These are phyloP conservation scores for Tulasnella sp. DNA, from an alignment of 768 basidiomycete genomes.

Conservation along the genomic window DNA sequence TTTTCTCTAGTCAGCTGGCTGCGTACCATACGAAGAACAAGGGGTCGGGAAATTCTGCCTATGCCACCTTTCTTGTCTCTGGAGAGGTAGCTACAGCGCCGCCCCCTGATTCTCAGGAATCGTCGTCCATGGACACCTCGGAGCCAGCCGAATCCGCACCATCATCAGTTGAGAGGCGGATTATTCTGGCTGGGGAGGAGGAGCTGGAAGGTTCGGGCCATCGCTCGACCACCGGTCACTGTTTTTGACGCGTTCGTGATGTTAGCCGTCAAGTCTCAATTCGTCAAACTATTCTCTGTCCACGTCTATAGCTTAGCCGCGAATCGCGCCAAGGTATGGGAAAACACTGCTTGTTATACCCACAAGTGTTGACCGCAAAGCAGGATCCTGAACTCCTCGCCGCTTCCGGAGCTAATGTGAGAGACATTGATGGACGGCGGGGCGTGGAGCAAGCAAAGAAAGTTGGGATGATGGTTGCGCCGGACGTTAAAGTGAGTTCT, in stretches of 20 bases:
- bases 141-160: conserved; percentile 16
- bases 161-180: conserved; percentile 35
- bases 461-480: conserved; percentile 39
- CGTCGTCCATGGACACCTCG: neutral
- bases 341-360: neutral
- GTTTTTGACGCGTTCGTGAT: neutral
- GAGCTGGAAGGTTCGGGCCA: conserved; percentile 47
- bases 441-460: conserved; percentile 30
- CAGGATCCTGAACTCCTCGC: conserved; percentile 39
- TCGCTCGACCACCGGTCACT: neutral
- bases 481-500: conserved; percentile 37
- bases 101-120: neutral
- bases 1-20: conserved; percentile 59
- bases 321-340: conserved; percentile 44
- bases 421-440: conserved; percentile 27
- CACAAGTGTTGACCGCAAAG: neutral
- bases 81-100: conserved; percentile 34
- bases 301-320: conserved; percentile 67
- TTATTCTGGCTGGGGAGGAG: conserved; percentile 51
- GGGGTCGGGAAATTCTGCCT: conserved; percentile 32
- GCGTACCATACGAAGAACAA: conserved; percentile 39
- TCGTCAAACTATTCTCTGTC: conserved; percentile 39
- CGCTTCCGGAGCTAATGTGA: conserved; percentile 25
- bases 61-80: conserved; percentile 59
- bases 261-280: conserved; percentile 42